Evolutionary conservation across 805 yeast genomes (phyloP), one percentile per base, ranked within the genome.

Genomic region (Starmerella bacillaris): DNA sequence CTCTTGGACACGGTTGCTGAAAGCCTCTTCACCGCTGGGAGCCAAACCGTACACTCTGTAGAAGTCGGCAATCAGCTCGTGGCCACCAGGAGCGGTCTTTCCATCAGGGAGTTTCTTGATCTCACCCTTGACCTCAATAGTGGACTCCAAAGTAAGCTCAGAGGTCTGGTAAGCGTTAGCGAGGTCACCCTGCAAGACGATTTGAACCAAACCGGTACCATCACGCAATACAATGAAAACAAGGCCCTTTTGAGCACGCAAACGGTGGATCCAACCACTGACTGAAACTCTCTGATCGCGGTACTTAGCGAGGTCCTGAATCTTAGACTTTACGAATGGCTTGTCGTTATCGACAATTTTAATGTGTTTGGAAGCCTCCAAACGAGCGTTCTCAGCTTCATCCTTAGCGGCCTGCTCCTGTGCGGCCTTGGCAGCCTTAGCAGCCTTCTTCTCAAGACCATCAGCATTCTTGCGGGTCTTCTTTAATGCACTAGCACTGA

Each of bases 391-490:
- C 39, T 82, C 92, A 29, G 71, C 75, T 36, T 65, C 61, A 32
- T 68, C 59, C 46, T 61, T 56, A 44, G 65, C 60, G 45, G 58
- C 60, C 46, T 72, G 73, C 24, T 67, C 71, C 45, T 65, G 51
- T 50, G 67, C 65, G 48, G 71, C 65, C 43, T 55, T 51, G 46
- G 64, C 67, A 31, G 69, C 70, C 61, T 76, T 77, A 42, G 73
- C 82, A 35, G 64, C 68, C 57, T 74, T 78, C 63, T 84, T 86
- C 60, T 71, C 80, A 44, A 89, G 63, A 4, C 92, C 86, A 22
- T 84, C 95, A 38, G 78, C 89, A 40, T 94, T 95, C 58, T 89
- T 89, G 59, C 79, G 80, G 49, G 96, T 95, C 61, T 86, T 89
- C 63, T 89, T 89, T 54, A 86, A 61, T 5, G 94, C 95, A 35